Evolutionary conservation across 1,284 basidiomycete species (phyloP).

Genomic region (Schizophyllum commune): DNA sequence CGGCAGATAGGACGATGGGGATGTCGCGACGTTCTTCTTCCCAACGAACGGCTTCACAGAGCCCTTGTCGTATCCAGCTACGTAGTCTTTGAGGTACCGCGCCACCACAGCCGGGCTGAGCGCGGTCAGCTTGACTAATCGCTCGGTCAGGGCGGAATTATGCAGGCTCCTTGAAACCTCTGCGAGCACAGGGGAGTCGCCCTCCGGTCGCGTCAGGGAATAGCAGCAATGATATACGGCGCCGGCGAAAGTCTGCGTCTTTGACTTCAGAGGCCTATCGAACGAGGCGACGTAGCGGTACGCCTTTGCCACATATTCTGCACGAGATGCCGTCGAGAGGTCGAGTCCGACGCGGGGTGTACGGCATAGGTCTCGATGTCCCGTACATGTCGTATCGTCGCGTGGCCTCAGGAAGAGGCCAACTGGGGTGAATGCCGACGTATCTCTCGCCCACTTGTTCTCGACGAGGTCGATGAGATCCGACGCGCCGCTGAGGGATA

Average conservation of each 20-base stretch:
- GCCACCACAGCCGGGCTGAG: not conserved
- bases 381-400: not conserved
- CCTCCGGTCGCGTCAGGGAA: no score
- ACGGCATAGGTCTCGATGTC: not conserved
- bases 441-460: not conserved
- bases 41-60: not conserved
- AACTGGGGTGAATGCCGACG: not conserved
- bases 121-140: not conserved
- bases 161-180: not conserved
- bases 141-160: not conserved
- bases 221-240: not conserved
- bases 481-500: not conserved
- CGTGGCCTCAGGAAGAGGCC: not conserved
- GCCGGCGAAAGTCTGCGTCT: not conserved
- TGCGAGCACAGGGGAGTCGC: not conserved
- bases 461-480: not conserved
- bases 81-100: not conserved
- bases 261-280: not conserved
- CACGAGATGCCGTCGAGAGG: not conserved
- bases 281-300: not conserved
- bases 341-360: not conserved
- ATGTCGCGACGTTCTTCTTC: not conserved
- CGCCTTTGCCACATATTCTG: not conserved
- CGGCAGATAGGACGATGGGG: not conserved
- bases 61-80: not conserved